phyloP scores from a whole-genome alignment of 148 eudicot species.

The Rhododendron ferrugineum region DNA sequence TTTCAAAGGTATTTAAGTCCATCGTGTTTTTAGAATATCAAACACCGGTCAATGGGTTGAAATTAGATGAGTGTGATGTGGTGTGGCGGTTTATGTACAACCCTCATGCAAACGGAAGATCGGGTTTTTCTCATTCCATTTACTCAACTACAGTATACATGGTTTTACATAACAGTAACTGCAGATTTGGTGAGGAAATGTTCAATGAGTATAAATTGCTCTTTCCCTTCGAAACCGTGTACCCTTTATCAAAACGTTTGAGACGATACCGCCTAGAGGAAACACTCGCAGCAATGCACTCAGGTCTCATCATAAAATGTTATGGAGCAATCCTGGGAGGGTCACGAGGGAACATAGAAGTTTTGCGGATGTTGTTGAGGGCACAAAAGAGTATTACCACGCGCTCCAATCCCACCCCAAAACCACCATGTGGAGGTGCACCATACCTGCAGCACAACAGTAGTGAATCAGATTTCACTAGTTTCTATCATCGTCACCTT shows the following conservation, averaged over 20 bases:
- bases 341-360: too few relatives aligned
- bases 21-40: too few relatives aligned
- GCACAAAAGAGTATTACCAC: conserved; percentile 53
- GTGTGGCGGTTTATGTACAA: too few relatives aligned
- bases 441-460: conserved; percentile 55
- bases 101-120: too few relatives aligned
- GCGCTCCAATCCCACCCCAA: conserved; percentile 87
- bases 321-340: conserved; percentile 6
- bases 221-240: background rate
- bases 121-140: too few relatives aligned
- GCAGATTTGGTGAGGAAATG: background rate
- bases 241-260: background rate
- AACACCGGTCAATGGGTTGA: too few relatives aligned
- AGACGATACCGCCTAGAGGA: background rate
- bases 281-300: background rate
- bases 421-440: conserved; percentile 92
- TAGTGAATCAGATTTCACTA: background rate
- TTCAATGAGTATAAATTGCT: background rate
- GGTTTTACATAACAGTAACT: too few relatives aligned
- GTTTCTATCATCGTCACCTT: background rate
- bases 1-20: too few relatives aligned
- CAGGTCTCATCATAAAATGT: background rate
- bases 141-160: too few relatives aligned
- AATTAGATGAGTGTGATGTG: too few relatives aligned
- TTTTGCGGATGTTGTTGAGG: too few relatives aligned